Evolutionary conservation across 1,139 yeast genomes (phyloP), one percentile per base, ranked within the genome.

Genomic region (Diutina pseudorugosa): DNA sequence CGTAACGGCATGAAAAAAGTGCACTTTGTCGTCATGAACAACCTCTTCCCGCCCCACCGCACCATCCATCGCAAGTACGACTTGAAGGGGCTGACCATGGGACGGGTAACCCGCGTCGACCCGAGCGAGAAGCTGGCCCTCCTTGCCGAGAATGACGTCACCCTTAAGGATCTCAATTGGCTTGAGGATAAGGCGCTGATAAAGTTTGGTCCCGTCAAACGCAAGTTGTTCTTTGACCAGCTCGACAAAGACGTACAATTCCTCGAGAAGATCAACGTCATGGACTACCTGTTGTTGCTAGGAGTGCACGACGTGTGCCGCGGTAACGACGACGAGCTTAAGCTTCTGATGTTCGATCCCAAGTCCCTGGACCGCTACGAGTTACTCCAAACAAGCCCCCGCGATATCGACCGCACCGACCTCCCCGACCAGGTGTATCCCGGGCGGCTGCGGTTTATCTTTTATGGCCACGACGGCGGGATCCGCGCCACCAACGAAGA

Each of bases 21-120:
- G 47, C 96, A 94, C 67, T 93, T 94, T 60, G 76, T 94, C 53
- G 97, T 94, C 48, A 94, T 94, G 98, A 94, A 94, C 70, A 94
- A 94, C 64, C 74, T 94, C 53, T 93, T 94, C 67, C 98, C 99
- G 0, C 96, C 98, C 6, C 91, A 89, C 62, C 76, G 93, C 54
- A 95, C 88, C 58, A 84, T 93, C 55, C 95, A 90, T 64, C 70
- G 79, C 51, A 87, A 93, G 45, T 94, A 81, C 66, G 99, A 94
- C 64, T 75, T 94, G 61, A 94, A 94, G 65, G 99, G 99, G 1
- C 89, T 97, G 0, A 81, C 95, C 0, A 77, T 87, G 74, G 98
- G 98, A 3, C 79, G 99, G 59, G 69, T 69, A 41, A 82, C 90
- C 0, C 64, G 62, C 47, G 61, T 63, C 4, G 61, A 60, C 18